Conservation (phyloP, 306 rosid genomes). For the Luffa acutangula region DNA sequence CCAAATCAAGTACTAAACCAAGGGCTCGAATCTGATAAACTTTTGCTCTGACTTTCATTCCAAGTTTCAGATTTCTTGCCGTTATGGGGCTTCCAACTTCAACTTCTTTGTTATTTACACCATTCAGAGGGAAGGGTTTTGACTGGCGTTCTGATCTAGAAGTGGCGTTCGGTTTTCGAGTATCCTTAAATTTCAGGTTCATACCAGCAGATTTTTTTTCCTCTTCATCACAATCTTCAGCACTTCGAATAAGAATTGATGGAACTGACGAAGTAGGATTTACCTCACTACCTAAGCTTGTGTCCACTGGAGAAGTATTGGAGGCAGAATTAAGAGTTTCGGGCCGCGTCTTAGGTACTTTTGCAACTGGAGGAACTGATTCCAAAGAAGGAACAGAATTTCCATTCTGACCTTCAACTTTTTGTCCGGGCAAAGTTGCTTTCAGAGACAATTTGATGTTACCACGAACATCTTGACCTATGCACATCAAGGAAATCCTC, state of each 20-base stretch:
- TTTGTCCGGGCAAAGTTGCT: conserved; percentile 35
- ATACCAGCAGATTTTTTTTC: conserved; percentile 53
- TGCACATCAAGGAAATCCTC: conserved; percentile 72
- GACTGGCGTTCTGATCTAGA: conserved; percentile 20
- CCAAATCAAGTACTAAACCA: conserved; percentile 88
- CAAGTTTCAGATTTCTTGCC: conserved; percentile 44
- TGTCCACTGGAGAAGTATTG: conserved; percentile 23
- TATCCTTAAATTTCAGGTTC: conserved; percentile 23
- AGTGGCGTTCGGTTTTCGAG: conserved; percentile 10
- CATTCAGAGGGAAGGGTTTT: conserved; percentile 14
- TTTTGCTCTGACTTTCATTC: conserved; percentile 55
- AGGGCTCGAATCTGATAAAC: conserved; percentile 65
- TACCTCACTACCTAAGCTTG: conserved; percentile 19
- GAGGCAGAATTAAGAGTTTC: conserved; percentile 29
- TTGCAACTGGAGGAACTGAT: conserved; percentile 33
- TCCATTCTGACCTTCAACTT: conserved; percentile 20
- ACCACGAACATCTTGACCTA: conserved; percentile 90
- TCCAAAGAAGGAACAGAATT: conserved; percentile 24
- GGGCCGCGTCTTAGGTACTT: conserved; percentile 11
- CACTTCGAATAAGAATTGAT: conserved; percentile 68
- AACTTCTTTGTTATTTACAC: conserved; percentile 12
- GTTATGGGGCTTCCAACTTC: conserved; percentile 21
- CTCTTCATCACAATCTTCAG: conserved; percentile 72
- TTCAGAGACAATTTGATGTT: conserved; percentile 87
- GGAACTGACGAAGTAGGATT: conserved; percentile 33